Evolutionary conservation across 1,139 yeast genomes (phyloP).

Genomic region (Tardiomyces depauwii): DNA sequence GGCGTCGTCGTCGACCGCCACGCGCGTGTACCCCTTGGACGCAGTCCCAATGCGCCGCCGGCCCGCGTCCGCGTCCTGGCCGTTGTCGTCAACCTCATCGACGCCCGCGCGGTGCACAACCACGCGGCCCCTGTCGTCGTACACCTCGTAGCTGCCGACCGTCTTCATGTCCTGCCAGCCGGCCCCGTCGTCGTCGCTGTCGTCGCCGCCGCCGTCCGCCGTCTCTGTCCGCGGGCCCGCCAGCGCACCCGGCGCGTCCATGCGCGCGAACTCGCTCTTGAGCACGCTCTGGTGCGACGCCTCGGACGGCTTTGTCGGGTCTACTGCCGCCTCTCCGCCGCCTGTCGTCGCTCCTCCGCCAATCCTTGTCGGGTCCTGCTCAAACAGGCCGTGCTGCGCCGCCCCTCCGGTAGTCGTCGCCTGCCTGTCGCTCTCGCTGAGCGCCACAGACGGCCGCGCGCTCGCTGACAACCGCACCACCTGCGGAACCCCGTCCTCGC

Average conservation of each 20-base stretch:
- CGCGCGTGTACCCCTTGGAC: slow-evolving; percentile 69
- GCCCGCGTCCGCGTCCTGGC: slow-evolving; percentile 10
- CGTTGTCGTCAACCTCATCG: slow-evolving; percentile 16
- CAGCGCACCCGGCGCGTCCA: not conserved
- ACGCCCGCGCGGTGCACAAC: slow-evolving; percentile 21
- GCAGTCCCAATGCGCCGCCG: slow-evolving; percentile 13
- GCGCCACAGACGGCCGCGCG: not conserved
- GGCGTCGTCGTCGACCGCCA: slow-evolving; percentile 82
- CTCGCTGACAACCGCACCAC: not conserved
- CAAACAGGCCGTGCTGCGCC: not conserved
- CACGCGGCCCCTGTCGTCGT: slow-evolving; percentile 45
- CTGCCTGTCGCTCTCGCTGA: not conserved
- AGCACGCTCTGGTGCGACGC: not conserved
- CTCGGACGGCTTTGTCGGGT: not conserved
- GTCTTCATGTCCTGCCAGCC: slow-evolving; percentile 54
- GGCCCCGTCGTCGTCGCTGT: slow-evolving; percentile 17
- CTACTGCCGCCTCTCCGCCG: not conserved
- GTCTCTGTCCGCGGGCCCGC: too few relatives aligned
- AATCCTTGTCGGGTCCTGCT: not conserved
- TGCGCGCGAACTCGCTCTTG: not conserved
- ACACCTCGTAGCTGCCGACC: slow-evolving; percentile 45
- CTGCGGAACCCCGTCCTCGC: not conserved
- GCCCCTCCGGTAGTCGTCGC: not conserved
- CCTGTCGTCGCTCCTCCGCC: not conserved
- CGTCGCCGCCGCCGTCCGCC: too few relatives aligned